phyloP scores from a whole-genome alignment of 768 basidiomycete species.

The Agaricus blazei region DNA sequence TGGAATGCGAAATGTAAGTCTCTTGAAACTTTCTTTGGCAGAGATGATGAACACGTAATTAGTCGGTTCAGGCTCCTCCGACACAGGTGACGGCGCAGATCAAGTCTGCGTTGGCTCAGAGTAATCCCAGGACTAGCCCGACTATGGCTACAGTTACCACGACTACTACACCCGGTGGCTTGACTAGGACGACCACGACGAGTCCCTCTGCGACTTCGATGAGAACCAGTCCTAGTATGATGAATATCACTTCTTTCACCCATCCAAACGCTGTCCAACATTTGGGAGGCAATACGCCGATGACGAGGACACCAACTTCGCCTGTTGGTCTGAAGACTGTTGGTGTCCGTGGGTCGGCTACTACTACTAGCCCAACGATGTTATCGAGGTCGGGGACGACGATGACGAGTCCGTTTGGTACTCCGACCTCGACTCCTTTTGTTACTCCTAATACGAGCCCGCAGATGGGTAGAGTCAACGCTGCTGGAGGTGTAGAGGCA shows the following conservation, averaged over 20 bases:
- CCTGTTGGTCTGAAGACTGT: no score
- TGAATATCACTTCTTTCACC: not conserved
- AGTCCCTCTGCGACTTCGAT: not conserved
- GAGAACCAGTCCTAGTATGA: not conserved
- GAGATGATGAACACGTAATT: not conserved
- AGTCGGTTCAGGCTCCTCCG: not conserved
- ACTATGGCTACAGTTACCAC: not conserved
- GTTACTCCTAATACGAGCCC: not conserved
- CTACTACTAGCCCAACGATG: no score
- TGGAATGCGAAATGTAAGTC: constrained; percentile 3
- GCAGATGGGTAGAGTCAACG: not conserved
- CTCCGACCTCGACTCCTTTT: not conserved
- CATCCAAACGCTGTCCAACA: no score
- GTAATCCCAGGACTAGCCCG: not conserved
- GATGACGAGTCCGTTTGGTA: not conserved
- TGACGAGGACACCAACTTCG: no score
- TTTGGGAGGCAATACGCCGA: no score
- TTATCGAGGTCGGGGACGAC: not conserved
- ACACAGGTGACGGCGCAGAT: not conserved
- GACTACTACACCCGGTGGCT: not conserved
- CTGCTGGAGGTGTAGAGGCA: not conserved
- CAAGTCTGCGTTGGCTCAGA: not conserved
- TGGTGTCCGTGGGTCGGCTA: no score
- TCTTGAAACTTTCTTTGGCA: not conserved
- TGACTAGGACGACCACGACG: not conserved